These are phyloP conservation scores for Nemania serpens DNA, from an alignment of 2,329 filamentous ascomycete species.

Conservation along the genomic window DNA sequence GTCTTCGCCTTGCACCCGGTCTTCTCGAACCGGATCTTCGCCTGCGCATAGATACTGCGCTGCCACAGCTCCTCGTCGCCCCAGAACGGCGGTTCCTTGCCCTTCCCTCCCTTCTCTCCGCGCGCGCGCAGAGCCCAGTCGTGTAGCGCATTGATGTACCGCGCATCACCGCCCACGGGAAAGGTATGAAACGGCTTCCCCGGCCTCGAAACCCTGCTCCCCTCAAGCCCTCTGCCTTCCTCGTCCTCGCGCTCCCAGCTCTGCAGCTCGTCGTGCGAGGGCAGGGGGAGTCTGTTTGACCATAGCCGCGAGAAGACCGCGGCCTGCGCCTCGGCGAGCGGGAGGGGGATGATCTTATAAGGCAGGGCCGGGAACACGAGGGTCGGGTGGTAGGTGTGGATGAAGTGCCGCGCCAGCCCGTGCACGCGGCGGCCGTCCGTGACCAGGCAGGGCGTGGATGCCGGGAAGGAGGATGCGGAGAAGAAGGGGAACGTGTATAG, in stretches of 20 bases:
- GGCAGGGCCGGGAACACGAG: slow-evolving; percentile 77
- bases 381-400: slow-evolving; percentile 76
- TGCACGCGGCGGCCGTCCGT: slow-evolving; percentile 71
- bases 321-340: slow-evolving; percentile 76
- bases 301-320: slow-evolving; percentile 78
- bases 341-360: slow-evolving; percentile 87
- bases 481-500: slow-evolving; percentile 83
- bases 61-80: slow-evolving; percentile 72
- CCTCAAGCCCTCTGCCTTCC: slow-evolving; percentile 54
- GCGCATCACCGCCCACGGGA: slow-evolving; percentile 62
- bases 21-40: slow-evolving; percentile 73
- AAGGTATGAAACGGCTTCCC: slow-evolving; percentile 55
- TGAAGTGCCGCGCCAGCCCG: slow-evolving; percentile 78
- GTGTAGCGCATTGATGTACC: slow-evolving; percentile 71
- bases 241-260: slow-evolving; percentile 68
- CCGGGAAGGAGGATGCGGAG: slow-evolving; percentile 40
- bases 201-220: slow-evolving; percentile 50
- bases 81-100: slow-evolving; percentile 74
- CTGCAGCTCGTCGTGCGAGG: slow-evolving; percentile 66
- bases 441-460: slow-evolving; percentile 55
- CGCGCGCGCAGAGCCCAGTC: slow-evolving; percentile 60
- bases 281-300: slow-evolving; percentile 70
- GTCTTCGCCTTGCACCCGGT: slow-evolving; percentile 67
- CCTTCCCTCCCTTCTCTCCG: slow-evolving; percentile 33
- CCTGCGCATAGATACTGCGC: slow-evolving; percentile 67